These are phyloP conservation scores for Vigna reflexopilosa DNA, from an alignment of 306 rosid genomes.

Conservation along the genomic window DNA sequence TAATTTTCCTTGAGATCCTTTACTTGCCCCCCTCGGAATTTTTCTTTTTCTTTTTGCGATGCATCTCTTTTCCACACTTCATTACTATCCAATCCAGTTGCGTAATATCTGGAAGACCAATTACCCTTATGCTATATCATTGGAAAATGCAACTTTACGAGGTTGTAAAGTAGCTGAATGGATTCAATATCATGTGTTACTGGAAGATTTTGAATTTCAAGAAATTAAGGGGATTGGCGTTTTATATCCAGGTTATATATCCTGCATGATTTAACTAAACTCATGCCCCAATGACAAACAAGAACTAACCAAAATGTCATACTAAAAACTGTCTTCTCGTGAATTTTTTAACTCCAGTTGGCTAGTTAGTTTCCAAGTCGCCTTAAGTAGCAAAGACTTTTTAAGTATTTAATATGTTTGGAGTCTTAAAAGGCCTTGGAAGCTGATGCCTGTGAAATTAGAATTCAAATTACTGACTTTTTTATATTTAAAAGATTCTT, in stretches of 20 bases:
- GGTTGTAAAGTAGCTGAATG: constrained; percentile 19
- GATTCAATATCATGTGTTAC: constrained; percentile 20
- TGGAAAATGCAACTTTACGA: constrained; percentile 29
- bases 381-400: not conserved
- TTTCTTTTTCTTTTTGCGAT: constrained; percentile 11
- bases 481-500: not conserved
- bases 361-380: not conserved
- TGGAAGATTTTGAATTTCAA: not conserved
- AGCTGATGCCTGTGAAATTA: not conserved
- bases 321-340: not conserved
- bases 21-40: not conserved
- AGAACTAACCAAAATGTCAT: not conserved
- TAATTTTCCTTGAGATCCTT: constrained; percentile 12
- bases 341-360: not conserved
- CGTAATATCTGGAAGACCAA: not conserved
- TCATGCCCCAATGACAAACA: not conserved
- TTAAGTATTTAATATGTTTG: not conserved
- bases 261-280: not conserved
- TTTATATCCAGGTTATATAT: not conserved
- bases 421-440: not conserved
- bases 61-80: not conserved
- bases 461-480: not conserved
- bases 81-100: constrained; percentile 6
- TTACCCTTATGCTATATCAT: not conserved
- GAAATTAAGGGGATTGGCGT: not conserved